These are phyloP conservation scores for Tylopilus sp. DNA, from an alignment of 1,284 basidiomycete genomes.

Conservation along the genomic window DNA sequence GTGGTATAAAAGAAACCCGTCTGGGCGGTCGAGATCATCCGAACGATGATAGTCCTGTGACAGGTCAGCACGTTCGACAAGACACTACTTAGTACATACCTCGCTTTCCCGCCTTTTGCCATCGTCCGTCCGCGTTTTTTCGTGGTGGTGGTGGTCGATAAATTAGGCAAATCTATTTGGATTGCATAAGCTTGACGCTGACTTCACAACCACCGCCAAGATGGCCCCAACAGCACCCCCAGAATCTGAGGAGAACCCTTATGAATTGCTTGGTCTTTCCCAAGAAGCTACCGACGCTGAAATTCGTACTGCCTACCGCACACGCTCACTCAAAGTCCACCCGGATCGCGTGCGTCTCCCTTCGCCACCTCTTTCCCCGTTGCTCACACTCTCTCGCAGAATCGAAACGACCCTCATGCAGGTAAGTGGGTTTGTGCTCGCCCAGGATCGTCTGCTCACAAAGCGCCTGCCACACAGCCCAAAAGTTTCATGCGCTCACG, in stretches of 20 bases:
- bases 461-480: constrained; percentile 53
- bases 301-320: constrained; percentile 86
- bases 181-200: too few species aligned
- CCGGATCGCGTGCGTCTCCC: constrained; percentile 80
- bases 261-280: constrained; percentile 77
- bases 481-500: constrained; percentile 90
- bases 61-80: constrained; percentile 3
- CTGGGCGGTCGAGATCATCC: constrained; percentile 89
- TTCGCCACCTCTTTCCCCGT: not conserved
- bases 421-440: constrained; percentile 50
- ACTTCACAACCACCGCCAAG: too few species aligned
- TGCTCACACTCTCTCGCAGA: constrained; percentile 55
- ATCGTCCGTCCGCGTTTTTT: constrained; percentile 9
- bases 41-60: constrained; percentile 83
- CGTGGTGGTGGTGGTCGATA: constrained; percentile 1
- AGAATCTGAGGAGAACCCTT: constrained; percentile 74
- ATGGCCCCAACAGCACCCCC: constrained; percentile 14
- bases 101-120: constrained; percentile 64
- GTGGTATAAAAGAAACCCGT: constrained; percentile 93
- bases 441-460: not conserved
- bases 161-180: constrained; percentile 11
- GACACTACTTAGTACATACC: constrained; percentile 47
- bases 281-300: constrained; percentile 84
- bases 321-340: constrained; percentile 88
- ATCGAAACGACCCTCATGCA: constrained; percentile 83